A percentile compares a stretch with the other conserved stretches of the same genome.
Conservation (phyloP, 2,329 filamentous ascomycete species). For the Diaporthe humulicola region DNA sequence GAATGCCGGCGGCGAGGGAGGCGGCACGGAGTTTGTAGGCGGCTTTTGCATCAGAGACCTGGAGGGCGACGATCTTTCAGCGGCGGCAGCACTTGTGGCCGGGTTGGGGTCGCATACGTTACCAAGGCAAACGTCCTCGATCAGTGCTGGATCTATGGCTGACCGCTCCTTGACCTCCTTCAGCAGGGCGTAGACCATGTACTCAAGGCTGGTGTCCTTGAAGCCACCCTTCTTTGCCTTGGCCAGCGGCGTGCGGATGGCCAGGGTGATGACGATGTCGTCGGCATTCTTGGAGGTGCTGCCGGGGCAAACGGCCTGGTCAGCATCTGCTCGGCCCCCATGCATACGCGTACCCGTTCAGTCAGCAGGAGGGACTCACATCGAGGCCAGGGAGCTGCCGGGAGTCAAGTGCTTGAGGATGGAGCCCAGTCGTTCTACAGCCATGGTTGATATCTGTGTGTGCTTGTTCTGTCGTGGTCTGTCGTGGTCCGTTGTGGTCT, state of each 20-base stretch:
- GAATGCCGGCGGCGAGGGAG: conserved; percentile 90
- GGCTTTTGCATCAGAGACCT: conserved; percentile 88
- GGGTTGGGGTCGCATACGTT: conserved; percentile 69
- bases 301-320: conserved; percentile 44
- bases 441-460: conserved; percentile 67
- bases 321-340: conserved; percentile 16
- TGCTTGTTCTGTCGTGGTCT: too few species aligned
- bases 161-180: conserved; percentile 81
- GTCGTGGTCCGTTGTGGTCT: too few species aligned
- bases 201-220: conserved; percentile 94
- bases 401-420: conserved; percentile 90
- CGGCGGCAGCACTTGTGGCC: not conserved
- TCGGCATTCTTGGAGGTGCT: conserved; percentile 94
- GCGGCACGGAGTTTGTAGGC: conserved; percentile 93
- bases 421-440: conserved; percentile 86
- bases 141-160: conserved; percentile 81
- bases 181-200: conserved; percentile 84
- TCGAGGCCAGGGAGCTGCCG: conserved; percentile 76
- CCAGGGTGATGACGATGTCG: conserved; percentile 96
- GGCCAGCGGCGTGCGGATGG: conserved; percentile 87
- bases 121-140: conserved; percentile 92
- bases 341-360: not conserved
- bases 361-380: conserved; percentile 70
- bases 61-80: conserved; percentile 2
- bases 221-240: conserved; percentile 94